Conservation (phyloP, 768 basidiomycete species). For the Plicaturopsis crispa region DNA sequence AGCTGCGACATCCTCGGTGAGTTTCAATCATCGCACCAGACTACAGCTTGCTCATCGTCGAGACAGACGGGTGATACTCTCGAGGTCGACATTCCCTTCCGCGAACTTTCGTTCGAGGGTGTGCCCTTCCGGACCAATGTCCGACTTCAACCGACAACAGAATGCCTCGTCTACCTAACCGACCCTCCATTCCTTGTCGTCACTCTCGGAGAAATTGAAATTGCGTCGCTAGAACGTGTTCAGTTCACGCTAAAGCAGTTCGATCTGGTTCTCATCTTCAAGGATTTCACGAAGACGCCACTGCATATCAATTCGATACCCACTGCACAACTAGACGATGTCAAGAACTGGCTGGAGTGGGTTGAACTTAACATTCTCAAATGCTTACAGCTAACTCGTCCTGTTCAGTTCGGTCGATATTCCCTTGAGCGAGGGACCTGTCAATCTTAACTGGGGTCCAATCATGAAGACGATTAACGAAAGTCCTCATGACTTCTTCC, state of each 20-base stretch:
- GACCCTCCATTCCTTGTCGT: conserved; percentile 96
- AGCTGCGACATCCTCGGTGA: conserved; percentile 67
- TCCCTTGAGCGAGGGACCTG: conserved; percentile 88
- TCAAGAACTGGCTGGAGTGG: conserved; percentile 98
- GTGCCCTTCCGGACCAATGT: conserved; percentile 95
- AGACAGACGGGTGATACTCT: conserved; percentile 72
- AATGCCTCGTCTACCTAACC: conserved; percentile 91
- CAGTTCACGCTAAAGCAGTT: conserved; percentile 96
- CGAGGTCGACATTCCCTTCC: conserved; percentile 94
- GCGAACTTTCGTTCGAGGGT: conserved; percentile 94
- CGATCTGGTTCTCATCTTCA: conserved; percentile 94
- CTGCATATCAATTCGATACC: conserved; percentile 97
- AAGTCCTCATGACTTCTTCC: conserved; percentile 92
- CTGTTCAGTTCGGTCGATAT: conserved; percentile 85
- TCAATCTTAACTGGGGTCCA: conserved; percentile 96
- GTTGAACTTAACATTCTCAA: conserved; percentile 20
- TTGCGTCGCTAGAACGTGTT: conserved; percentile 94
- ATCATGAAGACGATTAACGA: conserved; percentile 99
- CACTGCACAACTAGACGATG: conserved; percentile 84
- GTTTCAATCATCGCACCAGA: conserved; percentile 16
- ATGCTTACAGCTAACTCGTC: conserved; percentile 6
- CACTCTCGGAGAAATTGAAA: conserved; percentile 90
- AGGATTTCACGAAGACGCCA: conserved; percentile 88
- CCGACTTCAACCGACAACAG: conserved; percentile 91
- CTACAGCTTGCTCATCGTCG: not conserved